Evolutionary conservation across 2,329 filamentous ascomycete species (phyloP), one percentile per base, ranked within the genome.

Genomic region (Diaporthe sp.): DNA sequence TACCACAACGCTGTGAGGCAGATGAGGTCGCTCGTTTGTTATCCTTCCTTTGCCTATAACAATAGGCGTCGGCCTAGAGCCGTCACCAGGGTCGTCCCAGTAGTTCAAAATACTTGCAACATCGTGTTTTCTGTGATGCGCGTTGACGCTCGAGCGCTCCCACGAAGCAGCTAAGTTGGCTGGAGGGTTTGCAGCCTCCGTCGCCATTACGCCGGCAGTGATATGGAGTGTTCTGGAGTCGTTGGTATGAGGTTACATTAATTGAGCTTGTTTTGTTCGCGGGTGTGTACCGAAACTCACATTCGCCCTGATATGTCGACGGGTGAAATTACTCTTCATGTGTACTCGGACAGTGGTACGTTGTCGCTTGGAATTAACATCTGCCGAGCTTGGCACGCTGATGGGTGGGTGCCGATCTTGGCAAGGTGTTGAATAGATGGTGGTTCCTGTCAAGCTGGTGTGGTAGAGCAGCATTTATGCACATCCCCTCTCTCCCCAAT

Each of bases 1-100:
- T 86, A 25, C 83, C 82, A 0, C 91, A 88, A 72, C 85, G 84
- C 0, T 88, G 87, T n/a, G 85, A 42, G 90, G 86, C 22, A 92
- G 88, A 80, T 93, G 89, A 0, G 92, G 93, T 81, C 94, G 91
- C 82, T 94, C 92, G 83, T 94, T 94, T 73, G 93, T 82, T 44
- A 93, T 83, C 6, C 93, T 85, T n/a, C 87, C 85, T 44, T 71
- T 72, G 37, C 73, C 73, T 3, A 75, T 61, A 22, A 75, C 39
- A 15, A 75, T 60, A 37, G 73, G 73, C 12, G 61, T 72, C 44
- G 73, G 73, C 39, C 39, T 49, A 9, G 68, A 37, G 1, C 73
- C 73, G 31, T 75, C 73, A 2, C 73, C 68, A 7, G 73, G 73
- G 20, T 73, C 72, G 34, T 73, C 72, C 42, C 71, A 75, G 44